Conservation (phyloP, 1,139 yeast genomes). For the Magnusiomyces suaveolens region DNA sequence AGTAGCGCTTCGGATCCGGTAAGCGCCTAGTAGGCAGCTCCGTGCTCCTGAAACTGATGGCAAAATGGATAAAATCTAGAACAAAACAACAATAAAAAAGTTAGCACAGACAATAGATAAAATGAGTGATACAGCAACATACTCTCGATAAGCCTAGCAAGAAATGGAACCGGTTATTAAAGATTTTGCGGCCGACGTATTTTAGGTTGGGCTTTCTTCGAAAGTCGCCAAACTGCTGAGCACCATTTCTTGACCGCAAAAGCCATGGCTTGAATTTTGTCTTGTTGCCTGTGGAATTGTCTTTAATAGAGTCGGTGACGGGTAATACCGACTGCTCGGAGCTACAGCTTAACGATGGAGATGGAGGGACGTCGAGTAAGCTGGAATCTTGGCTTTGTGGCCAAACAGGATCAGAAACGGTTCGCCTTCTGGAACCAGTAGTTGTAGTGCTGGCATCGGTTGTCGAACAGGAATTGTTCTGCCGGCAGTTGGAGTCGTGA, state of each 20-base stretch:
- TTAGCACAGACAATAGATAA: not conserved
- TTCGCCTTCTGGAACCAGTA: no score
- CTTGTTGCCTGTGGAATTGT: not conserved
- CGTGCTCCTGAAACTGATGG: slow-evolving; percentile 54
- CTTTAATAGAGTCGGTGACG: no score
- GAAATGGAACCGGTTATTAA: slow-evolving; percentile 69
- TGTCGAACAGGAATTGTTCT: no score
- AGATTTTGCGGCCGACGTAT: slow-evolving; percentile 51
- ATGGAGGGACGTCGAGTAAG: no score
- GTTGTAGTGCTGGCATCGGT: no score
- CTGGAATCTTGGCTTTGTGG: no score
- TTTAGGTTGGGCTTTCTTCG: slow-evolving; percentile 33
- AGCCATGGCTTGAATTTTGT: not conserved
- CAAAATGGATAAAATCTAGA: slow-evolving; percentile 55
- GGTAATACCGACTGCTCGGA: no score
- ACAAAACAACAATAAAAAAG: not conserved
- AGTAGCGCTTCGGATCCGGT: not conserved
- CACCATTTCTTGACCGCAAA: not conserved
- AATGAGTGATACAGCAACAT: slow-evolving; percentile 5
- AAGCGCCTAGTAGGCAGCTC: slow-evolving; percentile 17
- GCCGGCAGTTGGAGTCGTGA: no score
- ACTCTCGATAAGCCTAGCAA: slow-evolving; percentile 38
- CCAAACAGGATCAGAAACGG: no score
- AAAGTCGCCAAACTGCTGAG: not conserved
- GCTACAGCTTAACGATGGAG: no score